phyloP scores from a whole-genome alignment of 2,329 filamentous ascomycete species.

The Iodosphaeria phyllophila region DNA sequence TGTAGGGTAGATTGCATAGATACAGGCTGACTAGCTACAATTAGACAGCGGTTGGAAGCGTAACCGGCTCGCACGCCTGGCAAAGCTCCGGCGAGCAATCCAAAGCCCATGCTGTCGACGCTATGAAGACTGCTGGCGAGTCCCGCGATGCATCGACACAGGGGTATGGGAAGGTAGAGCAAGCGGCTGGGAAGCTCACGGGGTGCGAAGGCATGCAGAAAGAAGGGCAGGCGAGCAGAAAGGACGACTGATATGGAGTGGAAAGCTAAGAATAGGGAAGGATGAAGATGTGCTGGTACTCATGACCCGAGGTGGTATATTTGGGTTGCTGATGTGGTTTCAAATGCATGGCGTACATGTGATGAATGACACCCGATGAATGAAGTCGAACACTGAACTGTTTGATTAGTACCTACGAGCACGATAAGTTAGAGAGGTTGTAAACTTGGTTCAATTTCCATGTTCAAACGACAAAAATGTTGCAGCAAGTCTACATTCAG shows the following conservation, averaged over 20 bases:
- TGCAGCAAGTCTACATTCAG: too few species aligned
- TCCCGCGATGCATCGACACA: conserved; percentile 29
- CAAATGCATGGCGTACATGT: too few species aligned
- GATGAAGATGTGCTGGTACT: too few species aligned
- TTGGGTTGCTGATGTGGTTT: too few species aligned
- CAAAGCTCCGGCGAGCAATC: conserved; percentile 42
- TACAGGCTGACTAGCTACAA: background rate
- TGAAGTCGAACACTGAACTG: too few species aligned
- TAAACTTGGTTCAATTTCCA: too few species aligned
- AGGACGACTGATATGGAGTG: conserved; percentile 7
- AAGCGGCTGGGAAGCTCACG: conserved; percentile 40
- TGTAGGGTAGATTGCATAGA: background rate
- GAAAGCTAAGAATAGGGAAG: too few species aligned
- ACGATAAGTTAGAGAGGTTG: too few species aligned
- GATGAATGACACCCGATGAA: too few species aligned
- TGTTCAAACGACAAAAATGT: too few species aligned
- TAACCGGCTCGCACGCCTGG: conserved; percentile 46
- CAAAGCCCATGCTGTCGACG: conserved; percentile 39
- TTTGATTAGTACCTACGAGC: too few species aligned
- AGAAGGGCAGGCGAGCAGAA: conserved; percentile 35
- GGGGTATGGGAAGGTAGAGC: conserved; percentile 44
- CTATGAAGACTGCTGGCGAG: conserved; percentile 42
- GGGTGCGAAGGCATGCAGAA: conserved; percentile 54
- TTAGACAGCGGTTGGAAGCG: conserved; percentile 38
- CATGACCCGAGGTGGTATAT: too few species aligned